phyloP scores from a whole-genome alignment of 2,329 filamentous ascomycete species.

The Xylariaceae sp. region DNA sequence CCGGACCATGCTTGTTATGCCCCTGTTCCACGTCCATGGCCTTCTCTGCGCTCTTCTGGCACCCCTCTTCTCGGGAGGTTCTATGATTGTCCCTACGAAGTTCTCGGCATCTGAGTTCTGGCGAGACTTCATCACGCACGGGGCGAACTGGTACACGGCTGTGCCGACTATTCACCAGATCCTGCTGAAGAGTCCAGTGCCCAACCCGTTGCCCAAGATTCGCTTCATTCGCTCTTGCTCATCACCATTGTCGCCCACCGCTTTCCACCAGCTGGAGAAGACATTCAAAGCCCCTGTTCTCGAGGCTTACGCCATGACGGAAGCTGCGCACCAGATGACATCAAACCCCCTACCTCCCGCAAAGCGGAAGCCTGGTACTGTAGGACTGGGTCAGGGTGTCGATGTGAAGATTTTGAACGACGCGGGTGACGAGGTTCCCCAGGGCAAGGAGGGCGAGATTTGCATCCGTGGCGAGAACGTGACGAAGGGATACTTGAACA shows the following conservation, averaged over 20 bases:
- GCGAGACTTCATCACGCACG: constrained; percentile 65
- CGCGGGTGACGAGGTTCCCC: constrained; percentile 60
- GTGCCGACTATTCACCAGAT: constrained; percentile 94
- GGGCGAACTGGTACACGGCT: constrained; percentile 87
- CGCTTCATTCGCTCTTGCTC: constrained; percentile 87
- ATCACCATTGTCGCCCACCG: constrained; percentile 74
- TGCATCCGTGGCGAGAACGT: constrained; percentile 79
- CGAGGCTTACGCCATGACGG: constrained; percentile 90
- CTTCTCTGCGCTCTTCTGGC: constrained; percentile 77
- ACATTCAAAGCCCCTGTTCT: constrained; percentile 74
- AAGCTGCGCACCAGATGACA: constrained; percentile 81
- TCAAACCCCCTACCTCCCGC: constrained; percentile 66
- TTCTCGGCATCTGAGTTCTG: constrained; percentile 84
- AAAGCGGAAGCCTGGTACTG: constrained; percentile 73
- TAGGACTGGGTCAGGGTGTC: constrained; percentile 78
- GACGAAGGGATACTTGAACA: constrained; percentile 81
- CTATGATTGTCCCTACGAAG: constrained; percentile 69
- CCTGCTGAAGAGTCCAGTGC: constrained; percentile 66
- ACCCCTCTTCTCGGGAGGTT: constrained; percentile 69
- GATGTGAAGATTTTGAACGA: constrained; percentile 73
- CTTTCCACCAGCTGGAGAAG: constrained; percentile 72
- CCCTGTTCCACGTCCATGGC: constrained; percentile 87
- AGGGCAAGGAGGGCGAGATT: constrained; percentile 72
- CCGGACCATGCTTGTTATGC: constrained; percentile 84
- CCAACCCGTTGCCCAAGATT: constrained; percentile 64